Evolutionary conservation across 2,329 filamentous ascomycete genomes (phyloP).

Genomic region (Epichloe glyceriae): DNA sequence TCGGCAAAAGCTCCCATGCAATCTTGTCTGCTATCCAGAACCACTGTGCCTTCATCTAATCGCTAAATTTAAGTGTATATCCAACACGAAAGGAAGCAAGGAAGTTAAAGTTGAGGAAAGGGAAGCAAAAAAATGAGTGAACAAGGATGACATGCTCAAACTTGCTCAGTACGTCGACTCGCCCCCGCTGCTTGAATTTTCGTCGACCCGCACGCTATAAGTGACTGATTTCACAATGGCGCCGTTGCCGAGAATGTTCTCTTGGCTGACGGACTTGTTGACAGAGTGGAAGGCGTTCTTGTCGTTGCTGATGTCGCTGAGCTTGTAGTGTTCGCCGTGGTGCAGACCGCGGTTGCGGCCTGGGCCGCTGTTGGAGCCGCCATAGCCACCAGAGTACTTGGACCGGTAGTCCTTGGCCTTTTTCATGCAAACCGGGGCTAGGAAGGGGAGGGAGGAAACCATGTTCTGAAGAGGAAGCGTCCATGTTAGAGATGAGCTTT

Average conservation of each 20-base stretch:
- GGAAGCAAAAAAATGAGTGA: not conserved
- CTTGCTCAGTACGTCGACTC: conserved; percentile 3
- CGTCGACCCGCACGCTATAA: conserved; percentile 27
- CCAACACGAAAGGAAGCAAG: not conserved
- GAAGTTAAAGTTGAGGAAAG: not conserved
- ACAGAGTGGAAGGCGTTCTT: conserved; percentile 16
- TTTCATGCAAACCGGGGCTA: conserved; percentile 29
- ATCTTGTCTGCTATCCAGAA: no score
- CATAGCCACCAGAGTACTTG: conserved; percentile 17
- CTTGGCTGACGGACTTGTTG: conserved; percentile 21
- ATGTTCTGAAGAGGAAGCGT: conserved; percentile 23
- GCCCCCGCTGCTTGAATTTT: conserved; percentile 7
- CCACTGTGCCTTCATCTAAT: no score
- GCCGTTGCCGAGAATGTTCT: conserved; percentile 24
- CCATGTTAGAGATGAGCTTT: not conserved
- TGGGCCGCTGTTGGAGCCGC: conserved; percentile 14
- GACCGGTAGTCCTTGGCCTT: conserved; percentile 29
- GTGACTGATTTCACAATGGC: conserved; percentile 29
- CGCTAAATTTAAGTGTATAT: no score
- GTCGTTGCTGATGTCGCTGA: conserved; percentile 24
- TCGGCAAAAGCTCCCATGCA: no score
- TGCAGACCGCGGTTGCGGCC: conserved; percentile 14
- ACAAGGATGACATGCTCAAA: conserved; percentile 1
- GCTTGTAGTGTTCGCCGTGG: conserved; percentile 22
- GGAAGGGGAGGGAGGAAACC: conserved; percentile 32